Evolutionary conservation across 2,329 filamentous ascomycete genomes (phyloP).

Genomic region (Leptodontidium sp.): DNA sequence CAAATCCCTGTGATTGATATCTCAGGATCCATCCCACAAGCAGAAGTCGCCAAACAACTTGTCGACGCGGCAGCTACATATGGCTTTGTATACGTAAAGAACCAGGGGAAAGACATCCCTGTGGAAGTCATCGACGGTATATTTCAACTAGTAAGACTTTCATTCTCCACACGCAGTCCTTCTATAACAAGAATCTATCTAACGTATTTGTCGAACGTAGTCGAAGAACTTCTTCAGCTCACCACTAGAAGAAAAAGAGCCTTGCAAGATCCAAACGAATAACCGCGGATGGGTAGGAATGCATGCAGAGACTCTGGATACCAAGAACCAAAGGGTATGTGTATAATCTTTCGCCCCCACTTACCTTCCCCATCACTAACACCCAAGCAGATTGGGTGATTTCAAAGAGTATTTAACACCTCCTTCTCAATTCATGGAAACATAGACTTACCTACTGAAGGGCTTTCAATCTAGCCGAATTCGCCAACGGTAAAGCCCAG

Average conservation of each 20-base stretch:
- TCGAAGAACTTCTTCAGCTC: slow-evolving; percentile 77
- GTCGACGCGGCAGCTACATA: slow-evolving; percentile 82
- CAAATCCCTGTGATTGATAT: slow-evolving; percentile 86
- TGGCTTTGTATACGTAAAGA: slow-evolving; percentile 91
- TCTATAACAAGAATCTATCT: not conserved
- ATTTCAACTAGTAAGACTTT: slow-evolving; percentile 71
- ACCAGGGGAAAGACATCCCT: slow-evolving; percentile 74
- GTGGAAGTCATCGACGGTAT: slow-evolving; percentile 70
- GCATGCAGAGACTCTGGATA: slow-evolving; percentile 88
- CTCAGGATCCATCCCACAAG: slow-evolving; percentile 62
- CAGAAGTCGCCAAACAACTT: slow-evolving; percentile 70
- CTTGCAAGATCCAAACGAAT: slow-evolving; percentile 75
- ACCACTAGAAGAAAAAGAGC: slow-evolving; percentile 74
- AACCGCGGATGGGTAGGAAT: slow-evolving; percentile 91
- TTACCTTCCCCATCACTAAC: slow-evolving; percentile 24
- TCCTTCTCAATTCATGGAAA: not conserved
- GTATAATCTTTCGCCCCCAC: not conserved
- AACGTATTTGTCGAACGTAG: slow-evolving; percentile 51
- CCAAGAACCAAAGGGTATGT: slow-evolving; percentile 77
- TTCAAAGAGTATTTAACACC: slow-evolving; percentile 78
- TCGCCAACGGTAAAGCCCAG: slow-evolving; percentile 69
- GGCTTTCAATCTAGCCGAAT: slow-evolving; percentile 91
- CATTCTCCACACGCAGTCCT: not conserved
- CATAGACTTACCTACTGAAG: slow-evolving; percentile 53
- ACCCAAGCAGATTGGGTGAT: slow-evolving; percentile 72